Evolutionary conservation across 441 rosid species (phyloP), one percentile per base, ranked within the genome.

Genomic region (Capsella rubella): DNA sequence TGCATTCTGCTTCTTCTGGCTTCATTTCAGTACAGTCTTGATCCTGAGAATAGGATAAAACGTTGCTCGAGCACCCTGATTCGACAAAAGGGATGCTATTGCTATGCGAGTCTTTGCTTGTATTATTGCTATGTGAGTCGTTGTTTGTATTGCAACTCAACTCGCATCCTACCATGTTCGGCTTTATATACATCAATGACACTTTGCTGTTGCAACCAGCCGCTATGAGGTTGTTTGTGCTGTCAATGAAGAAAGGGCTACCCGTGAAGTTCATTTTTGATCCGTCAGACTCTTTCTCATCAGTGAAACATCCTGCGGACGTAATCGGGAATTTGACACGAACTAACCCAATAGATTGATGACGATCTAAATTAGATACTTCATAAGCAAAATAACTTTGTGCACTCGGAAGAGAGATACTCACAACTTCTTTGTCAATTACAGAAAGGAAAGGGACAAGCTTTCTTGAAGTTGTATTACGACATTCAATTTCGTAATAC

Each of bases 151-250:
- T 53, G 67, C 84, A 78, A 49, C 3, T 28, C 5, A 77, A 50
- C 27, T 74, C 59, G 15, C 84, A 81, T 3, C 75, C 84, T 3
- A 71, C 72, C 50, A 52, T 64, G 46, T 2, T 25, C 0, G 78
- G 72, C 29, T 51, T 40, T 61, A 67, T 71, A 50, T 76, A 13
- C 6, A 69, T 63, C 72, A 80, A 9, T 4, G 73, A 27, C 31
- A 77, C 84, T 12, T 53, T 52, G 61, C 18, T 59, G 61, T 66
- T 47, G 79, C 84, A 83, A 32, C 86, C 84, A 49, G 40, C 72
- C 5, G 79, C 81, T 12, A 32, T 3, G 42, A 83, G 79, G 1
- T 0, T 35, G 52, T 83, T 83, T 2, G 0, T 0, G 3, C 3
- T 16, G 5, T 25, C 8, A 43, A 28, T 16, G 65, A 52, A 56